Base-by-base conservation (phyloP, 2,329 filamentous ascomycete species). In the Macrophomina tecta region DNA sequence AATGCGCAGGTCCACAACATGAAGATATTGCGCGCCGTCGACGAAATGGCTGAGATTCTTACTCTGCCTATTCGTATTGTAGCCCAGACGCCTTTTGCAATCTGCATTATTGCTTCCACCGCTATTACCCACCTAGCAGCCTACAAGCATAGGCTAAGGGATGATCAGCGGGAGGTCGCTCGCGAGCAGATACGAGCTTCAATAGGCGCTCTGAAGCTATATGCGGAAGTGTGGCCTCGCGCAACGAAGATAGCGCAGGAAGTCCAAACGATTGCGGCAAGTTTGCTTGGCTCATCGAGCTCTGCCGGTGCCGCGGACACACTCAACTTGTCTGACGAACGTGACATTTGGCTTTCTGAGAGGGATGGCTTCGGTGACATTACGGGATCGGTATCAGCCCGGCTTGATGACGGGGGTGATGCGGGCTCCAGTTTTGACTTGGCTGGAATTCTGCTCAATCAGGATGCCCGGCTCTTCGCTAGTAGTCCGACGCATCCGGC, bases 101-200 rank as follows among this genome's bases (percentile, higher is more conserved):
- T 75, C 46, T 75, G 73, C 69, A 75, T 73, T 69, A 70, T 74
- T 34, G 68, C 72, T 9, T 71, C 70, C 45, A 72, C 71, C 66
- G 73, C 72, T 16, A 74, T 74, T 52, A 70, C 70, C 2, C 72
- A 74, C 51, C 70, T 75, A 14, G 71, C 71, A 14, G 73, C 72
- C 16, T 73, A 72, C 55, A 56, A 69, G 12, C 70, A 72, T 49
- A 65, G 73, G n/a, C 71, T 73, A 60, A 46, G 68, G 65, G 73
- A 72, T 16, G 68, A 72, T 4, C 65, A 69, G 28, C 48, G 73
- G 2, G 65, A 60, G 14, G 36, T 71, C 4, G 72, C 71, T 49
- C 66, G 73, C 7, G 73, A 74, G 14, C 71, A 71, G 52, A 74
- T 74, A 14, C 63, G 73, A 1, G 58, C 73, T n/a, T 72, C 71